A percentile compares a stretch with the other conserved stretches of the same genome.
Evolutionary conservation across 257 asterid species (phyloP).

Genomic region (Solanum chmielewskii): DNA sequence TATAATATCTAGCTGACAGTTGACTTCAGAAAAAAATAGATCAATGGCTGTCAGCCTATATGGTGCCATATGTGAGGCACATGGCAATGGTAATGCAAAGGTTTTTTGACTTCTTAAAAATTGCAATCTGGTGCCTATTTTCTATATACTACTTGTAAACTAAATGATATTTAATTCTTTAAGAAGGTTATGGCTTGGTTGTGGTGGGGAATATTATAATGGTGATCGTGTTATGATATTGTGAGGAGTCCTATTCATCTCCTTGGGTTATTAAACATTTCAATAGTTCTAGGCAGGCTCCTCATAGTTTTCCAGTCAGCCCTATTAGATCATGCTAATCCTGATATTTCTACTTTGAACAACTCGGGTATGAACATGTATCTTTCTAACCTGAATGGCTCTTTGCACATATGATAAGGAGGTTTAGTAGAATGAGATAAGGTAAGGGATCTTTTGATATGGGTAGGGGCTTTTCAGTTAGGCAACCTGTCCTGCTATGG

Average conservation of each 20-base stretch:
- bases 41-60: not conserved
- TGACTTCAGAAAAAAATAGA: not conserved
- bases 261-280: not conserved
- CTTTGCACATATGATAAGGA: not conserved
- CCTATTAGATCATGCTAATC: not conserved
- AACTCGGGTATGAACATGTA: not conserved
- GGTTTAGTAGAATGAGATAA: not conserved
- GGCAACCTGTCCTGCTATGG: not conserved
- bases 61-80: not conserved
- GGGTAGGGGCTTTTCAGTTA: not conserved
- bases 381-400: not conserved
- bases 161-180: not conserved
- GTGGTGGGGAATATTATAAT: not conserved
- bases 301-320: not conserved
- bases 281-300: not conserved
- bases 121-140: not conserved
- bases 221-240: not conserved
- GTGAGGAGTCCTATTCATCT: not conserved
- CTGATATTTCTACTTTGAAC: not conserved
- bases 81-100: not conserved
- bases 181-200: not conserved
- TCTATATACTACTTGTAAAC: not conserved
- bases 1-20: not conserved
- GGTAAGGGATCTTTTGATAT: not conserved
- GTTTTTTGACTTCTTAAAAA: not conserved